Conservation (phyloP, 345 rosid species). For the Diplotaxis tenuifolia region DNA sequence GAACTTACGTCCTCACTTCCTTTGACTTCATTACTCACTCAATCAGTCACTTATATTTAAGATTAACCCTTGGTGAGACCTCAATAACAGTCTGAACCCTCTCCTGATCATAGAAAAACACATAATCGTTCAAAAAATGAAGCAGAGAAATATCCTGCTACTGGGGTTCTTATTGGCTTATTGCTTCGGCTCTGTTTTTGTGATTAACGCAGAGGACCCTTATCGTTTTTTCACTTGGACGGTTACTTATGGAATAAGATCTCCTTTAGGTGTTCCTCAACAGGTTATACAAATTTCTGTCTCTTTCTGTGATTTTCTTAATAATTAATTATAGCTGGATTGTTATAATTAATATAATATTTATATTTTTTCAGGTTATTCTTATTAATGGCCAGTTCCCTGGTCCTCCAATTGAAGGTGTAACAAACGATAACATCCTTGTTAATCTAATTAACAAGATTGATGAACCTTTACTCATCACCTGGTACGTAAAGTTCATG, state of each 20-base stretch:
- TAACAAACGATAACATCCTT: conserved; percentile 68
- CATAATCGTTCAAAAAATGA: conserved; percentile 1
- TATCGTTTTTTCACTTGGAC: conserved; percentile 59
- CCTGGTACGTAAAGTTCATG: conserved; percentile 47
- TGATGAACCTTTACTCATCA: conserved; percentile 73
- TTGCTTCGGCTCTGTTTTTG: conserved; percentile 1
- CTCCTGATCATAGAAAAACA: not conserved
- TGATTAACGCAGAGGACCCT: conserved; percentile 50
- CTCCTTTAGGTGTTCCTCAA: conserved; percentile 49
- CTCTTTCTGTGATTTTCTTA: too few species aligned
- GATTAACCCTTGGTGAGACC: not conserved
- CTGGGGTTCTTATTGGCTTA: conserved; percentile 12
- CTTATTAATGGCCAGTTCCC: conserved; percentile 77
- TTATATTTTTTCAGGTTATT: conserved; percentile 47
- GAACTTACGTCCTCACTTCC: conserved; percentile 32
- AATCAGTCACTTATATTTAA: conserved; percentile 16
- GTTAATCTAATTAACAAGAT: conserved; percentile 59
- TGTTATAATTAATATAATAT: not conserved
- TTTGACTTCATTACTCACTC: not conserved
- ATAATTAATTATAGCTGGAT: not conserved
- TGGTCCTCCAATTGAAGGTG: conserved; percentile 65
- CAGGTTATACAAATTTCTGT: conserved; percentile 29
- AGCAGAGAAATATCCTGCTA: conserved; percentile 11
- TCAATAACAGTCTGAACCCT: conserved; percentile 1
- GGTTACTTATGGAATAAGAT: conserved; percentile 54